Percentiles rank a stretch among this genome's conserved stretches.
These are phyloP conservation scores for Sarocladium strictum DNA, from an alignment of 2,329 filamentous ascomycete species.

Conservation along the genomic window DNA sequence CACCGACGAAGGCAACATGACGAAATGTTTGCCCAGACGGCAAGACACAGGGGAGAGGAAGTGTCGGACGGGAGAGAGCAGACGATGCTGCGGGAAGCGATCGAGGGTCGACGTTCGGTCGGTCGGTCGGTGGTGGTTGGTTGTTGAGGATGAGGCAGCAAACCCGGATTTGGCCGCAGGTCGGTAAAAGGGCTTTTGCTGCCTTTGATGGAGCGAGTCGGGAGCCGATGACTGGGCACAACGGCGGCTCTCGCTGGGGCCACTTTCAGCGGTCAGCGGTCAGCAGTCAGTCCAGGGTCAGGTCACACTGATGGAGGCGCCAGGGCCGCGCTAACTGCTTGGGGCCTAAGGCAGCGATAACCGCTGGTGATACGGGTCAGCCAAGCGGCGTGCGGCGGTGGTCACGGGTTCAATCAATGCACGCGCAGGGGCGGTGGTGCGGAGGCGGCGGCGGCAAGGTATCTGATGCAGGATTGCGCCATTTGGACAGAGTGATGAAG, in stretches of 20 bases:
- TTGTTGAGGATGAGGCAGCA: conserved; percentile 14
- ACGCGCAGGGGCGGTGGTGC: neutral
- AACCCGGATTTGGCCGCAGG: conserved; percentile 30
- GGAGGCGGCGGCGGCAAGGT: neutral
- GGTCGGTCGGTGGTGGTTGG: conserved; percentile 9
- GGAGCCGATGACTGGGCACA: neutral
- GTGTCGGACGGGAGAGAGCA: neutral
- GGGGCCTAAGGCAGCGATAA: conserved; percentile 32
- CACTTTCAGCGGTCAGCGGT: conserved; percentile 2
- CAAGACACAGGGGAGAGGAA: neutral
- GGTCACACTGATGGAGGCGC: neutral
- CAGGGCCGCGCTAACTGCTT: conserved; percentile 15
- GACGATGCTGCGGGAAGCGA: conserved; percentile 13
- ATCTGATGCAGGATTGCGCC: conserved; percentile 5
- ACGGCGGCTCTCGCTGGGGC: neutral
- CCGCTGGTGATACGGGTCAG: conserved; percentile 11
- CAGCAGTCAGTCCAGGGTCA: neutral
- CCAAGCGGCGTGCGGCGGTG: neutral
- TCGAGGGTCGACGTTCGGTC: conserved; percentile 9
- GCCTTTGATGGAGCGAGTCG: conserved; percentile 7
- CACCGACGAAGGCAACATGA: conserved; percentile 51
- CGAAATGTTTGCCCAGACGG: conserved; percentile 14
- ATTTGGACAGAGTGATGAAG: neutral
- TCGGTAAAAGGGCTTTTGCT: conserved; percentile 23
- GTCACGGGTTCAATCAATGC: conserved; percentile 4